phyloP scores from a whole-genome alignment of 331 rosid genomes.

The Rhamnella rubrinervis region DNA sequence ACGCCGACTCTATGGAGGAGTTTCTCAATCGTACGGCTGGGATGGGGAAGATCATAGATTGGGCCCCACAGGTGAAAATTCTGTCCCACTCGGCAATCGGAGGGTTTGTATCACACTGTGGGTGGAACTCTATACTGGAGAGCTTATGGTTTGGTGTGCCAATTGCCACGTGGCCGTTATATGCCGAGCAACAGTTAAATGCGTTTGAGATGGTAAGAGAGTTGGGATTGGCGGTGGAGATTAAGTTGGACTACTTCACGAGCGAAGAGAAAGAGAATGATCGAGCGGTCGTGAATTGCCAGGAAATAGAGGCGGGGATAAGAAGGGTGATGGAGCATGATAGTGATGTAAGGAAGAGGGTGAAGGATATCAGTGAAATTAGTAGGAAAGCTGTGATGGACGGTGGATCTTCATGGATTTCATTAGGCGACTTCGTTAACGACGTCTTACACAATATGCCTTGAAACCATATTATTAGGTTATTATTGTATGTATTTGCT shows the following conservation, averaged over 20 bases:
- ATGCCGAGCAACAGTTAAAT: slow-evolving; percentile 14
- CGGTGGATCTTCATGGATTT: neutral
- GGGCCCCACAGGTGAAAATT: slow-evolving; percentile 18
- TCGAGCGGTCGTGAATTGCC: neutral
- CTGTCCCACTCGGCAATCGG: slow-evolving; percentile 9
- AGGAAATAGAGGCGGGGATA: neutral
- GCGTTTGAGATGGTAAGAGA: slow-evolving; percentile 3
- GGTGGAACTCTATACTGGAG: slow-evolving; percentile 16
- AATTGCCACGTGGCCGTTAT: slow-evolving; percentile 18
- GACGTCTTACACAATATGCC: neutral
- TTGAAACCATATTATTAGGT: neutral
- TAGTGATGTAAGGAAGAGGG: slow-evolving; percentile 4
- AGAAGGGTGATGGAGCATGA: neutral
- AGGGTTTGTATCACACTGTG: slow-evolving; percentile 23
- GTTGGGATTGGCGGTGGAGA: slow-evolving; percentile 10
- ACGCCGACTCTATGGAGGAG: neutral
- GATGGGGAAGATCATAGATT: slow-evolving; percentile 11
- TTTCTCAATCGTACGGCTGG: slow-evolving; percentile 13
- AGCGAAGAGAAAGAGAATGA: neutral
- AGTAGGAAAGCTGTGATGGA: slow-evolving; percentile 8
- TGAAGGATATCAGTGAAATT: neutral
- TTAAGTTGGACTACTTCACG: neutral
- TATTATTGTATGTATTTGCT: too few species aligned
- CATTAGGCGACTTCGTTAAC: neutral
- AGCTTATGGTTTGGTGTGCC: slow-evolving; percentile 20